A percentile compares a stretch with the other conserved stretches of the same genome.
phyloP scores from a whole-genome alignment of 805 yeast species.

The Maudiozyma saulgeensis region DNA sequence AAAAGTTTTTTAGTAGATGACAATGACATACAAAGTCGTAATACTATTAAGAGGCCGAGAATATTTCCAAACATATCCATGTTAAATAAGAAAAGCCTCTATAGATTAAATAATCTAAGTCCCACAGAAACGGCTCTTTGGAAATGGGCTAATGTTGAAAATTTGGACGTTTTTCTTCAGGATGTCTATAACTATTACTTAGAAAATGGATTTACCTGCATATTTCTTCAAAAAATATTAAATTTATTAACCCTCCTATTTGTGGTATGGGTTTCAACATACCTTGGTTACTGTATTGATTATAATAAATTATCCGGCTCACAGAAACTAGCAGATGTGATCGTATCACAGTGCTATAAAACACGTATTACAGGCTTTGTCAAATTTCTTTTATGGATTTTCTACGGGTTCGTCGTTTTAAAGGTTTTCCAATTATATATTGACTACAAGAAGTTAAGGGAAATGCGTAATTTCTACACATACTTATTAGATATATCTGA shows the following conservation, averaged over 20 bases:
- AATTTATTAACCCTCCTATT: conserved; percentile 71
- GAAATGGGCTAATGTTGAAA: conserved; percentile 94
- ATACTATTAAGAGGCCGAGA: conserved; percentile 15
- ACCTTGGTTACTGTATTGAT: conserved; percentile 75
- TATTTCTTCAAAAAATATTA: conserved; percentile 52
- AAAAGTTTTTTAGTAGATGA: conserved; percentile 7
- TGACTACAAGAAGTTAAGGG: conserved; percentile 59
- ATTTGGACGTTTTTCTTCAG: conserved; percentile 74
- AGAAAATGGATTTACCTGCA: conserved; percentile 77
- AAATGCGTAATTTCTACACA: conserved; percentile 67
- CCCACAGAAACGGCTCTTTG: conserved; percentile 76
- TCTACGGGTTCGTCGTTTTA: conserved; percentile 43
- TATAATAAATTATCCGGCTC: conserved; percentile 36
- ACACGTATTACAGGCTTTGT: conserved; percentile 40
- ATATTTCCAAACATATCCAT: conserved; percentile 18
- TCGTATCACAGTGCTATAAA: conserved; percentile 31
- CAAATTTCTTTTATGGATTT: conserved; percentile 54
- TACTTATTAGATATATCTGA: conserved; percentile 64
- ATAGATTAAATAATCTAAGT: conserved; percentile 36
- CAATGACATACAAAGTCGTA: not conserved
- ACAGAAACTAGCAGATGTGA: conserved; percentile 29
- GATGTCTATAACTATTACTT: conserved; percentile 78
- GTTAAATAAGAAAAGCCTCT: conserved; percentile 19
- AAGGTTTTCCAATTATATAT: conserved; percentile 47
- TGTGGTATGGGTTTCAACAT: conserved; percentile 70